Percentiles rank a stretch among this genome's conserved stretches.
Conservation (phyloP, 2,329 filamentous ascomycete species). For the Phialocephala sp. region DNA sequence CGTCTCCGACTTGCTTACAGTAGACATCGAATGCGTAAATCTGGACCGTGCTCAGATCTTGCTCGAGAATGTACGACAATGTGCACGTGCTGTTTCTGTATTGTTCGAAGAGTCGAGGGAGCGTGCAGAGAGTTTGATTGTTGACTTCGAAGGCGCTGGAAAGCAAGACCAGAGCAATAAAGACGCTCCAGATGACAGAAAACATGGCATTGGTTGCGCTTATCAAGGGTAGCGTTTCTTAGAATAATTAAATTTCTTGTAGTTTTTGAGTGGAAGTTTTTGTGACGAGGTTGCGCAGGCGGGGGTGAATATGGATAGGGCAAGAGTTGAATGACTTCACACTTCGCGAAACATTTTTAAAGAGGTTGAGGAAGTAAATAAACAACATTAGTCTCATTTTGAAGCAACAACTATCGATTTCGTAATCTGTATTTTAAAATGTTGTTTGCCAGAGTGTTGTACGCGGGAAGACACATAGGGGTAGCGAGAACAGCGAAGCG, state of each 20-base stretch:
- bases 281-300: too few relatives aligned
- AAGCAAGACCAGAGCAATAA: not conserved
- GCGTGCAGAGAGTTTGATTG: not conserved
- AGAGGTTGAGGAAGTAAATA: too few relatives aligned
- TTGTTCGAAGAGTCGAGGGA: conserved; percentile 3
- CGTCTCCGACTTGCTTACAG: not conserved
- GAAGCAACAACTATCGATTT: not conserved
- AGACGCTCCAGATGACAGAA: not conserved
- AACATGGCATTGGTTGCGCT: not conserved
- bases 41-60: not conserved
- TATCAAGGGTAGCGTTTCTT: too few relatives aligned
- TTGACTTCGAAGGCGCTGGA: not conserved
- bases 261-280: too few relatives aligned
- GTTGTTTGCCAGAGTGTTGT: not conserved
- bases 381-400: not conserved
- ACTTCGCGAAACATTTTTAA: too few relatives aligned
- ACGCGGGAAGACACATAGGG: not conserved
- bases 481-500: not conserved
- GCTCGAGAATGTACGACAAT: not conserved
- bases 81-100: conserved; percentile 1
- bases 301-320: too few relatives aligned
- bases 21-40: not conserved
- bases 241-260: too few relatives aligned
- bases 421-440: not conserved
- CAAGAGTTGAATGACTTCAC: too few relatives aligned